Percentiles rank a stretch among this genome's conserved stretches.
These are phyloP conservation scores for Hippophae gyantsensis DNA, from an alignment of 306 rosid genomes.

Conservation along the genomic window DNA sequence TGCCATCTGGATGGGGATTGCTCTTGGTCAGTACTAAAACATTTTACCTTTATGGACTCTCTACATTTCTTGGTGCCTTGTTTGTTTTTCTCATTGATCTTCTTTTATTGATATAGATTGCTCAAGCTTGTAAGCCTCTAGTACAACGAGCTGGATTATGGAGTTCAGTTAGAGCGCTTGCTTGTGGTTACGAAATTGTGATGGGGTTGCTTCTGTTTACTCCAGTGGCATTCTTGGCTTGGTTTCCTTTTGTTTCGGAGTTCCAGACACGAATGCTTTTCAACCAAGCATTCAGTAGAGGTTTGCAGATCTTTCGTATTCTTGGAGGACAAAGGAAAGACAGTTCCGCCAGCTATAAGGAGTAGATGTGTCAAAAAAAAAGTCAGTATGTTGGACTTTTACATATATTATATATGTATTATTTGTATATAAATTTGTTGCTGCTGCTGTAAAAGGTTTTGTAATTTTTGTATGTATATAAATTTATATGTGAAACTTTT, in stretches of 20 bases:
- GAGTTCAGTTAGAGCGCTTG: constrained; percentile 67
- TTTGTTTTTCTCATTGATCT: background rate
- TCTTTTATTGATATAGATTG: constrained; percentile 40
- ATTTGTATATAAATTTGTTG: no score
- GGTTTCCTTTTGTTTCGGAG: constrained; percentile 97
- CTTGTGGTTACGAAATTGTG: constrained; percentile 69
- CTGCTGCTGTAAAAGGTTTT: no score
- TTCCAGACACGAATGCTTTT: constrained; percentile 92
- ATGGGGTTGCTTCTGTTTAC: constrained; percentile 86
- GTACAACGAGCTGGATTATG: constrained; percentile 41
- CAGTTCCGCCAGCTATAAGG: constrained; percentile 50
- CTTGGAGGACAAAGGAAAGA: constrained; percentile 76
- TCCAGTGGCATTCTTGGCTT: constrained; percentile 91
- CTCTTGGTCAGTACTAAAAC: constrained; percentile 52
- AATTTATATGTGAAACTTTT: no score
- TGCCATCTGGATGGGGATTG: constrained; percentile 97
- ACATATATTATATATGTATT: no score
- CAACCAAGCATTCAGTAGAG: constrained; percentile 98
- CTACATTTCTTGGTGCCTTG: background rate
- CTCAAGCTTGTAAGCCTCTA: constrained; percentile 80
- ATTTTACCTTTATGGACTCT: background rate
- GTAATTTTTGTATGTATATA: no score
- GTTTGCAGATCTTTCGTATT: constrained; percentile 88
- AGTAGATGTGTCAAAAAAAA: constrained; percentile 23
- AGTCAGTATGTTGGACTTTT: no score